phyloP scores from a whole-genome alignment of 257 asterid genomes.

The Nyctanthes arbortristis region DNA sequence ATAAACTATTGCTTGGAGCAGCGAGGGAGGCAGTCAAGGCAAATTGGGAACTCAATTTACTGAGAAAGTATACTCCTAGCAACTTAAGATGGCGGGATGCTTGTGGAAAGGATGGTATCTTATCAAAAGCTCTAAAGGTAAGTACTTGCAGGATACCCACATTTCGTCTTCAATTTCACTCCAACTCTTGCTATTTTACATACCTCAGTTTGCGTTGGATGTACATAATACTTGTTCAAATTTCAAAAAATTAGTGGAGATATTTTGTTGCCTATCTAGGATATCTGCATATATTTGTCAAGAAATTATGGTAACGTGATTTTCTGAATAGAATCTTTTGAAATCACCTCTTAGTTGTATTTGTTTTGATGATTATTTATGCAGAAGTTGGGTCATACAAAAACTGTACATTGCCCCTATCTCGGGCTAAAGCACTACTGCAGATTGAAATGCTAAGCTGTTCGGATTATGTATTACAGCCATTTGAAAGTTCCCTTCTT shows the following conservation, averaged over 20 bases:
- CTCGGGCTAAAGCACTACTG: neutral
- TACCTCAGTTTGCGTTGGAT: neutral
- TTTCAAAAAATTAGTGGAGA: neutral
- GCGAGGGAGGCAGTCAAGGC: slow-evolving; percentile 98
- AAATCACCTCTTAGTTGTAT: neutral
- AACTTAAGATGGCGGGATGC: slow-evolving; percentile 88
- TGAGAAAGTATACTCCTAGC: slow-evolving; percentile 63
- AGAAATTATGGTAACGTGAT: neutral
- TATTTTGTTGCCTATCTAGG: neutral
- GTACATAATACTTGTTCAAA: neutral
- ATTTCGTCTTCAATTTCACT: neutral
- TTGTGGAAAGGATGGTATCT: slow-evolving; percentile 90
- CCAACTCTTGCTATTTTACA: neutral
- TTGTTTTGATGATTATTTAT: neutral
- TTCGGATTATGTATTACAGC: neutral
- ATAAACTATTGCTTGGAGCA: slow-evolving; percentile 93
- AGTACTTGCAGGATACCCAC: neutral
- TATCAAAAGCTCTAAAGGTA: slow-evolving; percentile 86
- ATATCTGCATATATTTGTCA: neutral
- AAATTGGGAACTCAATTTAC: slow-evolving; percentile 85
- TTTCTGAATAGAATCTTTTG: neutral
- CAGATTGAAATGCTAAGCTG: neutral
- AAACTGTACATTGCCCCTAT: neutral
- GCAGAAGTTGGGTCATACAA: neutral
- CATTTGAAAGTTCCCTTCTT: too few species aligned